phyloP scores from a whole-genome alignment of 2,329 filamentous ascomycete species.

The Nothopassalora personata region DNA sequence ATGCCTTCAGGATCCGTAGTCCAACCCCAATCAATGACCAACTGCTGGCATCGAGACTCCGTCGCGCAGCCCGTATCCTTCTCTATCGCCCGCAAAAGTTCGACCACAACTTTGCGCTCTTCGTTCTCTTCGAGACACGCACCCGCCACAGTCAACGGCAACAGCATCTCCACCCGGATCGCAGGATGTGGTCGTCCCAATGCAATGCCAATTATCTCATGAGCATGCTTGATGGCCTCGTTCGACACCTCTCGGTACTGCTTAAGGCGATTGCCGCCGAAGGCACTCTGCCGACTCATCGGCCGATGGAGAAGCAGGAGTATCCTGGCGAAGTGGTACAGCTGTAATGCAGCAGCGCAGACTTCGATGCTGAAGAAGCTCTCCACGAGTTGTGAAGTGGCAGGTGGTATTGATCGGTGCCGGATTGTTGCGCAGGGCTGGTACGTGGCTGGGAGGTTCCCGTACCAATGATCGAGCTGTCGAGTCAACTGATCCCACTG shows the following conservation, averaged over 20 bases:
- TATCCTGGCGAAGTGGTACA: slow-evolving; percentile 60
- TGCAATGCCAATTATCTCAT: slow-evolving; percentile 58
- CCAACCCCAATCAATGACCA: slow-evolving; percentile 45
- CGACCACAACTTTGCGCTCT: slow-evolving; percentile 52
- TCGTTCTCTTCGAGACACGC: slow-evolving; percentile 52
- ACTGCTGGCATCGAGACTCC: slow-evolving; percentile 51
- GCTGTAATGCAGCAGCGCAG: slow-evolving; percentile 60
- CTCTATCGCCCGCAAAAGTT: slow-evolving; percentile 58
- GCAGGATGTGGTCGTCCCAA: slow-evolving; percentile 51
- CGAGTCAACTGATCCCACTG: slow-evolving; percentile 50
- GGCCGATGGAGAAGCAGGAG: slow-evolving; percentile 55
- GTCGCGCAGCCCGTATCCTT: slow-evolving; percentile 59
- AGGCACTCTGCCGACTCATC: slow-evolving; percentile 42
- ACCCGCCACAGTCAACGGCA: slow-evolving; percentile 56
- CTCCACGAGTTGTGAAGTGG: slow-evolving; percentile 38
- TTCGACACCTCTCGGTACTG: slow-evolving; percentile 52
- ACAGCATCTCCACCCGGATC: slow-evolving; percentile 53
- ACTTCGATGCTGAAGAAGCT: slow-evolving; percentile 60
- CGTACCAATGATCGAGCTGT: slow-evolving; percentile 57
- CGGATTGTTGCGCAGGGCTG: slow-evolving; percentile 47
- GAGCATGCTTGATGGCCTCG: slow-evolving; percentile 52
- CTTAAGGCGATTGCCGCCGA: slow-evolving; percentile 46
- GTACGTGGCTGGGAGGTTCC: slow-evolving; percentile 56
- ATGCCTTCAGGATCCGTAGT: slow-evolving; percentile 16
- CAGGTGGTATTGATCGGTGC: slow-evolving; percentile 13